Percentiles rank a stretch among this genome's conserved stretches.
phyloP scores from a whole-genome alignment of 2,329 filamentous ascomycete genomes.

The Exophiala oligosperma region DNA sequence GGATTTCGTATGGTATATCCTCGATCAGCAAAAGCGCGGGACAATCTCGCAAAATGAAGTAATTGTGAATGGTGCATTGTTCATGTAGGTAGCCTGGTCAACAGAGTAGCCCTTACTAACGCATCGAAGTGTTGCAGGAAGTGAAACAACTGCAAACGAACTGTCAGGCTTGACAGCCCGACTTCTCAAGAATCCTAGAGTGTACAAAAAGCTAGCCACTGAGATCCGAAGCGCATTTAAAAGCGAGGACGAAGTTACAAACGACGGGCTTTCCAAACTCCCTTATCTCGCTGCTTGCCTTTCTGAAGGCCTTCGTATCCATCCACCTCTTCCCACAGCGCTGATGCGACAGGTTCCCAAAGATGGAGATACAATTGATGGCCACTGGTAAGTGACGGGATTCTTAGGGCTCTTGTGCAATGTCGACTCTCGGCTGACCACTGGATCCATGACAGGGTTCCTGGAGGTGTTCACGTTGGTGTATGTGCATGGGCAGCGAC shows the following conservation, averaged over 20 bases:
- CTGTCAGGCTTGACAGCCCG: slow-evolving; percentile 29
- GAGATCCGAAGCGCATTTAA: slow-evolving; percentile 33
- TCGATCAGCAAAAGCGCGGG: slow-evolving; percentile 41
- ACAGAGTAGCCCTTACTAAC: too few relatives aligned
- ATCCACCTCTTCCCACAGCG: slow-evolving; percentile 39
- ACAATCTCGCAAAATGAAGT: slow-evolving; percentile 23
- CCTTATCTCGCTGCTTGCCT: slow-evolving; percentile 48
- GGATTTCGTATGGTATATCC: slow-evolving; percentile 23
- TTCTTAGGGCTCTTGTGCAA: not conserved
- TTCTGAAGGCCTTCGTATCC: slow-evolving; percentile 50
- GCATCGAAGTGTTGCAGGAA: slow-evolving; percentile 20
- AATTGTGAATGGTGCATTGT: slow-evolving; percentile 7
- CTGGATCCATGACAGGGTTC: slow-evolving; percentile 26
- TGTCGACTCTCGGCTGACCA: too few relatives aligned
- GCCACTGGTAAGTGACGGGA: slow-evolving; percentile 16
- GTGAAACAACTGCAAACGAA: slow-evolving; percentile 30
- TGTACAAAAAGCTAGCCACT: slow-evolving; percentile 24
- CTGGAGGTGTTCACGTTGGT: slow-evolving; percentile 31
- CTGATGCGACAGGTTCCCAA: slow-evolving; percentile 36
- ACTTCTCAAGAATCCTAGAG: slow-evolving; percentile 27
- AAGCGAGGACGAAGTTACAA: slow-evolving; percentile 32
- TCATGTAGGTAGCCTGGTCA: not conserved
- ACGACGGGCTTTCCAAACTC: slow-evolving; percentile 35
- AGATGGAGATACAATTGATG: slow-evolving; percentile 37
- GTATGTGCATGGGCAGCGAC: slow-evolving; percentile 30